These are phyloP conservation scores for Nyctanthes arbortristis DNA, from an alignment of 257 asterid species.

Conservation along the genomic window DNA sequence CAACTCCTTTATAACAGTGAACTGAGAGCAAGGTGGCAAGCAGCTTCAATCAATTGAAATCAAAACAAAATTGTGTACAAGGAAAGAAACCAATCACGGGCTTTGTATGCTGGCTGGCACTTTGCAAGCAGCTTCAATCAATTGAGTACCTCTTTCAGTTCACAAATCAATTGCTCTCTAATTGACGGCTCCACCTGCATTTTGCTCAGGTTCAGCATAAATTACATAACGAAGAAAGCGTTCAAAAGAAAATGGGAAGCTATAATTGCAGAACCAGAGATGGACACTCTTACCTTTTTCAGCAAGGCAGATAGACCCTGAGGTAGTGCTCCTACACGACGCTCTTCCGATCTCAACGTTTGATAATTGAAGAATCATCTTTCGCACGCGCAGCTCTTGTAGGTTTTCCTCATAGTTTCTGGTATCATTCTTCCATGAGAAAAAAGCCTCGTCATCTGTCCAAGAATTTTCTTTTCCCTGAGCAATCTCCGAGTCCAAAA, in stretches of 20 bases:
- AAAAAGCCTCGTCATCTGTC: slow-evolving; percentile 71
- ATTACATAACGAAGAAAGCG: slow-evolving; percentile 5
- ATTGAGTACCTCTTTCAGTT: slow-evolving; percentile 56
- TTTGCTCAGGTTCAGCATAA: neutral
- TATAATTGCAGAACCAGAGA: neutral
- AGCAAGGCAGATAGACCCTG: slow-evolving; percentile 78
- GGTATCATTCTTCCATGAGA: slow-evolving; percentile 69
- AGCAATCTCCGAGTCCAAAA: slow-evolving; percentile 49
- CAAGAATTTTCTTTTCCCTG: slow-evolving; percentile 59
- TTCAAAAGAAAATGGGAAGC: neutral
- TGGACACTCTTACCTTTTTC: slow-evolving; percentile 50
- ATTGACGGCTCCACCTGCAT: slow-evolving; percentile 76
- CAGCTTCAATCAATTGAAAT: no score
- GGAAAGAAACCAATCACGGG: no score
- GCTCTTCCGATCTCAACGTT: slow-evolving; percentile 62
- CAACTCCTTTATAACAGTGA: neutral
- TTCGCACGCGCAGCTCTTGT: slow-evolving; percentile 62
- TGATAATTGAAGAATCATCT: slow-evolving; percentile 61
- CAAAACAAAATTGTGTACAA: no score
- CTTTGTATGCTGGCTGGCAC: no score
- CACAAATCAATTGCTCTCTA: slow-evolving; percentile 56
- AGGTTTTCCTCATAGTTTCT: slow-evolving; percentile 69
- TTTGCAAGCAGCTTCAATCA: slow-evolving; percentile 23
- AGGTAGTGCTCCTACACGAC: slow-evolving; percentile 76
- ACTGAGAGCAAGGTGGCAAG: neutral